Base-by-base conservation (phyloP, 2,329 filamentous ascomycete genomes). In the Dothideomycetes sp. region DNA sequence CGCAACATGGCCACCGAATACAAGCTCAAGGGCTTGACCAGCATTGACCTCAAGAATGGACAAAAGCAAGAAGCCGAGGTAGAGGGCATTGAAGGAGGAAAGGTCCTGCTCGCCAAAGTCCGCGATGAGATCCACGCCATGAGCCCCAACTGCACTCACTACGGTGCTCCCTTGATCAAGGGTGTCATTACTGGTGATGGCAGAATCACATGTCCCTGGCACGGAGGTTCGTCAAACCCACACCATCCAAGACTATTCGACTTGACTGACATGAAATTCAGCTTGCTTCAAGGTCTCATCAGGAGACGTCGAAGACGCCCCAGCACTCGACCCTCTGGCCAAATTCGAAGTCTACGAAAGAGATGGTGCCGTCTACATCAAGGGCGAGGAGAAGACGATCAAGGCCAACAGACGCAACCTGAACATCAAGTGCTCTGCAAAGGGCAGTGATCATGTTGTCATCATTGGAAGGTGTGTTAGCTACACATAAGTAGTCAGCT, bases 281-380 rank as follows among this genome's bases (percentile, higher is more conserved):
- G 91, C 91, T 43, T 98, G 91, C 69, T 98, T 95, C 67, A 91
- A 86, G 48, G 78, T 85, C 48, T 73, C 74, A 42, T 93, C 83
- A 5, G 91, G 91, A 39, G 91, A 98, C 53, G 84, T 96, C 45
- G 91, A 98, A 64, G 86, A 96, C 57, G 88, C 89, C 1, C 91
- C 91, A 0, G 91, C 85, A 2, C 75, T 94, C 18, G 86, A 96
- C 54, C 73, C 84, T n/a, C 68, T 98, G 18, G 75, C 83, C 32
- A 80, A 81, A 36, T 98, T 93, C 66, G 78, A 85, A 39, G 69
- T 95, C 22, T 67, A 77, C 22, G 80, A 94, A 60, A 87, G 82
- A 55, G 78, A 91, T 52, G 87, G 85, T 22, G 81, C 74, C 4
- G 79, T 95, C 2, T 96, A 87, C 60, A 76, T 98, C 48, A 80